phyloP scores from a whole-genome alignment of 305 asterid genomes.

The Fraxinus baroniana region DNA sequence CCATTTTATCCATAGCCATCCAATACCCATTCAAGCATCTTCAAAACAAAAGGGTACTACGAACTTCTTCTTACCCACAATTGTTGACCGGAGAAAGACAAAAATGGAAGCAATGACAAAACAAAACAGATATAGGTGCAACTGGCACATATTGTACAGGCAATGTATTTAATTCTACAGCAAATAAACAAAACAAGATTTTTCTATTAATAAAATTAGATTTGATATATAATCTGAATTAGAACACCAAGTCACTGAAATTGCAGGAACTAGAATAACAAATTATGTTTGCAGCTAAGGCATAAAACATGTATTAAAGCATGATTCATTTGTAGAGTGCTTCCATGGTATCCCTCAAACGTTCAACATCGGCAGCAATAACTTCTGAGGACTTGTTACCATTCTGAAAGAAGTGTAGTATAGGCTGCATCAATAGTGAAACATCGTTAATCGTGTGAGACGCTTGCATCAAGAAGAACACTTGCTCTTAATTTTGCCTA shows the following conservation, averaged over 20 bases:
- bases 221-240: not conserved
- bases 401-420: constrained; percentile 75
- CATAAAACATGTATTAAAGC: not conserved
- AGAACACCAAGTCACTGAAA: not conserved
- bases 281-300: not conserved
- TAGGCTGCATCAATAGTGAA: constrained; percentile 59
- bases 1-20: too few species aligned
- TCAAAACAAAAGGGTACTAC: too few species aligned
- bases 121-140: not conserved
- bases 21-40: too few species aligned
- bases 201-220: not conserved
- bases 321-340: constrained; percentile 55
- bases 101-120: too few species aligned
- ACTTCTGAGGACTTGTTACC: constrained; percentile 73
- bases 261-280: not conserved
- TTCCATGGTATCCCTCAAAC: constrained; percentile 76
- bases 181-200: not conserved
- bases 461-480: not conserved
- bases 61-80: too few species aligned
- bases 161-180: not conserved
- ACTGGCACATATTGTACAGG: not conserved
- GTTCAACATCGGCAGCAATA: constrained; percentile 73
- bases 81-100: too few species aligned
- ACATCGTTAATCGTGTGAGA: not conserved
- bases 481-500: not conserved